Evolutionary conservation across 768 basidiomycete species (phyloP), one percentile per base, ranked within the genome.

Genomic region (Phanerochaete sordida): DNA sequence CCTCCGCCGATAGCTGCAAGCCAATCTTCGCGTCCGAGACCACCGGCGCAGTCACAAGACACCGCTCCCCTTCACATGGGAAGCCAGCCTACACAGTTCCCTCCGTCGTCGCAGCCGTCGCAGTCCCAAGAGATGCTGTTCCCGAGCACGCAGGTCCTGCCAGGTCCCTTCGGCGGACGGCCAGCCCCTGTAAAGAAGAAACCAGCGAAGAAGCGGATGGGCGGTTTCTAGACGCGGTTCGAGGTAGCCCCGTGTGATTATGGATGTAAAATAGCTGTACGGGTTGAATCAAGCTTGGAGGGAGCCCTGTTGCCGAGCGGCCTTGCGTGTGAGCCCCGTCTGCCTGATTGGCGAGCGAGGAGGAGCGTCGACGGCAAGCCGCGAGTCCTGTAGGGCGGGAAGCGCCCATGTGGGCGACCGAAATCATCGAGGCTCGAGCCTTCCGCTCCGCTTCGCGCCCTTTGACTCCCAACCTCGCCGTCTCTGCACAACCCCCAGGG

Each of bases 141-240:
- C 73, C 72, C 77, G 35, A 91, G 82, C 63, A 93, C 91, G 1
- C 91, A 93, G 68, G 72, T 86, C 7, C 70, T 90, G 11, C 83
- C 90, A 3, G 91, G 91, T 2, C 82, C 79, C 0, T 84, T 84
- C 72, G 91, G 90, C 33, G 88, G 88, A 24, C 79, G 88, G 43
- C 79, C 79, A 26, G 59, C 60, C 16, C 64, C 66, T 15, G 68
- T 63, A 5, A 89, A 82, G 74, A 86, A 85, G 75, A 87, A 84
- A 69, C 58, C 72, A 27, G 69, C 63, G 23, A 90, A 86, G 76
- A 92, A 87, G 73, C 77, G 90, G 24, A 46, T 91, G 44, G 89
- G 88, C 11, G 91, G 91, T 8, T 93, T 93, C 69, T 93, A 72
- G 81, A 54, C 21, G 24, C 44, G 21, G 9, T 11, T 43, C 7